Evolutionary conservation across 345 rosid genomes (phyloP).

Genomic region (Dimocarpus longan): DNA sequence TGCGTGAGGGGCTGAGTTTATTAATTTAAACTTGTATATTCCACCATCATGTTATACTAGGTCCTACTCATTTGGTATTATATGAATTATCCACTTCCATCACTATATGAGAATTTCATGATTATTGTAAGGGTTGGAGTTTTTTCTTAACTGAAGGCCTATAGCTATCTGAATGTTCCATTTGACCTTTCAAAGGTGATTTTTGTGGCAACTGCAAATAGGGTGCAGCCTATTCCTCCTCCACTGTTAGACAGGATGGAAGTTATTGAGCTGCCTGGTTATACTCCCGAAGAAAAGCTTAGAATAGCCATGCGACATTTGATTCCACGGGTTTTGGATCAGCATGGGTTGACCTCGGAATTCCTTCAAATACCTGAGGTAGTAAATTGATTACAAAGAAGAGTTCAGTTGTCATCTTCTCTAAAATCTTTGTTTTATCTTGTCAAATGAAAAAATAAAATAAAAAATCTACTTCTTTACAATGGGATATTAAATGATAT

Average conservation of each 20-base stretch:
- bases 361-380: conserved; percentile 98
- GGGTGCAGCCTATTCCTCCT: conserved; percentile 94
- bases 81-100: conserved; percentile 1
- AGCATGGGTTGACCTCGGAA: conserved; percentile 83
- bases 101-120: conserved; percentile 1
- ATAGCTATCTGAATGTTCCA: conserved; percentile 95
- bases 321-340: conserved; percentile 95
- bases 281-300: conserved; percentile 95
- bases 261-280: conserved; percentile 96
- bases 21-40: conserved; percentile 8
- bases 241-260: conserved; percentile 97
- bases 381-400: conserved; percentile 21
- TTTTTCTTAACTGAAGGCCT: conserved; percentile 54
- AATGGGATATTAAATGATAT: not conserved
- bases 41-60: not conserved
- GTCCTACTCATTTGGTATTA: not conserved
- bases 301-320: conserved; percentile 89
- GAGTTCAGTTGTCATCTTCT: not conserved
- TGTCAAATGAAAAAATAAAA: not conserved
- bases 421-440: not conserved
- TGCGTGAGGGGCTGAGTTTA: conserved; percentile 14
- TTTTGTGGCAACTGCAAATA: conserved; percentile 96
- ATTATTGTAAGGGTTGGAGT: conserved; percentile 11
- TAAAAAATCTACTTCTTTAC: not conserved
- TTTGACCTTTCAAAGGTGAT: conserved; percentile 95